Base-by-base conservation (phyloP, 257 asterid genomes). In the Rhazya stricta region DNA sequence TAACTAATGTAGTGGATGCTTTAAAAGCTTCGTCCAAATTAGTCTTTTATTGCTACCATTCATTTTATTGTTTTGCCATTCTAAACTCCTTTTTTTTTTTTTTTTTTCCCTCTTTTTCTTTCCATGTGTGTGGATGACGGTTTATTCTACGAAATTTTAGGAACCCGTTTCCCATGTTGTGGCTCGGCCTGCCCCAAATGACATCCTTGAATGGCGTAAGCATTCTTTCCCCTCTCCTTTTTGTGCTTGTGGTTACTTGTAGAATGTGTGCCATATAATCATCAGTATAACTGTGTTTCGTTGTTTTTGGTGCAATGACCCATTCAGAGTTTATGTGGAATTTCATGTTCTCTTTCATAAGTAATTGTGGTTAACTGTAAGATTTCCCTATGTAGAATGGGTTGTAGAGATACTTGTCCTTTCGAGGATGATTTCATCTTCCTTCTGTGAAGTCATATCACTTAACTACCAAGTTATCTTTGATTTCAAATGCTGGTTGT, bases 171-270 rank as follows among this genome's bases (percentile, higher is more conserved):
- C 99, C 50, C 90, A 91, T 84, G 92, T 95, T 82, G 93, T 90
- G 78, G 98, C 98, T 76, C 96, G 97, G 39, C 99, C 99, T 85
- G 82, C 84, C 71, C 97, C 94, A 61, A 95, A 89, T 69, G 91
- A 95, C 89, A 95, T 95, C 80, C 98, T 95, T 72, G 99, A 92
- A 81, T 95, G 99, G 98, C 97, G 98, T 93, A 89, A 87, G 99
- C 86, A 83, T 63, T 79, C 79, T 46, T 63, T 67, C 48, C 72
- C 58, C 29, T 34, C 32, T 70, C 8, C 68, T 43, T 67, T 71
- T 29, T 6, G 7, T 63, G 30, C 34, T 46, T 48, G 21, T 42
- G 29, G 48, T 45, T 58, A 23, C 53, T 13, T 6, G 2, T 18
- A 4, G 25, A 76, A 39, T 13, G n/a, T n/a, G 23, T 69, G 19